Evolutionary conservation across 306 rosid genomes (phyloP), one percentile per base, ranked within the genome.

Genomic region (Prunus armeniaca): DNA sequence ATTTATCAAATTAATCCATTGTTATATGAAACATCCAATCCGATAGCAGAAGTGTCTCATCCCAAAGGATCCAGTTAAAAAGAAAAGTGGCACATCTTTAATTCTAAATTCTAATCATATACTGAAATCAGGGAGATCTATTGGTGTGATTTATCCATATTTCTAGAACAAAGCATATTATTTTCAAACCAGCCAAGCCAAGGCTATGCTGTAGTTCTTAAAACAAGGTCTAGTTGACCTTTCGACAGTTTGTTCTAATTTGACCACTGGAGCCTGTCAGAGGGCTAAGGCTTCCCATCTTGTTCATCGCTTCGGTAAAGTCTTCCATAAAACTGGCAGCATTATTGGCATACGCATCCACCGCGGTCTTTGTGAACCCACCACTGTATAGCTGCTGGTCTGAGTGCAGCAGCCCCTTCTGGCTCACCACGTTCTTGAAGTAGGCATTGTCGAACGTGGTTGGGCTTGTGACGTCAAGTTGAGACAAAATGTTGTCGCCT

Each of bases 271-370:
- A 73, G 18, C 91, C 96, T 0, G 91, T 88, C 14, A 85, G 89
- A 18, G 89, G 93, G 57, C 88, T 82, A 9, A 90, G 88, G 41
- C 83, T 81, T 14, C 93, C 83, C 93, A 90, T 88, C 79, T 84
- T 90, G 22, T 77, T 24, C 88, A 88, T 88, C 1, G 91, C 92
- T 7, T 78, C 82, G 15, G 85, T 93, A 62, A 90, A 90, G 41
- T 90, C 96, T 3, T 78, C 49, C 15, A 22, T 66, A 60, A 90
- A 86, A 64, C 12, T 85, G 10, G 20, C 72, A 3, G 72, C 64
- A 5, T 82, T 55, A 50, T 1, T 82, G 43, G 38, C 66, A 17
- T 90, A 90, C 50, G 80, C 28, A 49, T 51, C 78, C 3, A 91
- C 93, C 57, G 47, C 81, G 17, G 93, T 43, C 8, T 87, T 81